These are phyloP conservation scores for Suhomyces coccinellae DNA, from an alignment of 1,139 yeast genomes.

Conservation along the genomic window DNA sequence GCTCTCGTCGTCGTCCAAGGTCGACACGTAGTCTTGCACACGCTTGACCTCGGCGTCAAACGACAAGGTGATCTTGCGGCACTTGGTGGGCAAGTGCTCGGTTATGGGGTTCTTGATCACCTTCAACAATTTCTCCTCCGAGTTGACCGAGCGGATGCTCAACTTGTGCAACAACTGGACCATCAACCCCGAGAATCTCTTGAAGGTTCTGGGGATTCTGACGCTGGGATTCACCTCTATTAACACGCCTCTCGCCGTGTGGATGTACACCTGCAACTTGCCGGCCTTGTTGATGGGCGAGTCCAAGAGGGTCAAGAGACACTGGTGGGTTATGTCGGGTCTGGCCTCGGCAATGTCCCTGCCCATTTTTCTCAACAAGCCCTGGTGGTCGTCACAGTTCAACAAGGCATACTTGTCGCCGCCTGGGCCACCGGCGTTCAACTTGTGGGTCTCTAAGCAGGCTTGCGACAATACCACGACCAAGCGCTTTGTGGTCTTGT, in stretches of 20 bases:
- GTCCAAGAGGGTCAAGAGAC: slow-evolving; percentile 87
- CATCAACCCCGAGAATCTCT: slow-evolving; percentile 96
- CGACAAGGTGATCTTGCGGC: slow-evolving; percentile 91
- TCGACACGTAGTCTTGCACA: slow-evolving; percentile 84
- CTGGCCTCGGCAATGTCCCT: slow-evolving; percentile 97
- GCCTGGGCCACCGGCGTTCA: slow-evolving; percentile 69
- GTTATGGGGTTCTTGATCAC: slow-evolving; percentile 97
- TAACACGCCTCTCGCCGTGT: slow-evolving; percentile 91
- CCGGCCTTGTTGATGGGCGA: slow-evolving; percentile 98
- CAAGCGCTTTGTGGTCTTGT: slow-evolving; percentile 78
- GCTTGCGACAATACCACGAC: slow-evolving; percentile 94
- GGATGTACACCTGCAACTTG: slow-evolving; percentile 90
- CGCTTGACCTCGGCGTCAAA: slow-evolving; percentile 87
- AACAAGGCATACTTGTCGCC: slow-evolving; percentile 91
- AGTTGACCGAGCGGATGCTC: slow-evolving; percentile 89
- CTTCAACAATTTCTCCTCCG: slow-evolving; percentile 88
- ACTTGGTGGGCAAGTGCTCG: slow-evolving; percentile 93
- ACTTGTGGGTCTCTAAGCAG: slow-evolving; percentile 90
- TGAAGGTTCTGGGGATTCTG: slow-evolving; percentile 96
- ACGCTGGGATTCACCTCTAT: slow-evolving; percentile 95
- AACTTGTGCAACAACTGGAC: slow-evolving; percentile 91
- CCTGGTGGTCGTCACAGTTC: slow-evolving; percentile 98
- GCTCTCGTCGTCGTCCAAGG: slow-evolving; percentile 84
- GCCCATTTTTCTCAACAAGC: slow-evolving; percentile 90
- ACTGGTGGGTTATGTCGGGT: slow-evolving; percentile 96